phyloP scores from a whole-genome alignment of 2,329 filamentous ascomycete species.

The Rasamsonia emersonii region DNA sequence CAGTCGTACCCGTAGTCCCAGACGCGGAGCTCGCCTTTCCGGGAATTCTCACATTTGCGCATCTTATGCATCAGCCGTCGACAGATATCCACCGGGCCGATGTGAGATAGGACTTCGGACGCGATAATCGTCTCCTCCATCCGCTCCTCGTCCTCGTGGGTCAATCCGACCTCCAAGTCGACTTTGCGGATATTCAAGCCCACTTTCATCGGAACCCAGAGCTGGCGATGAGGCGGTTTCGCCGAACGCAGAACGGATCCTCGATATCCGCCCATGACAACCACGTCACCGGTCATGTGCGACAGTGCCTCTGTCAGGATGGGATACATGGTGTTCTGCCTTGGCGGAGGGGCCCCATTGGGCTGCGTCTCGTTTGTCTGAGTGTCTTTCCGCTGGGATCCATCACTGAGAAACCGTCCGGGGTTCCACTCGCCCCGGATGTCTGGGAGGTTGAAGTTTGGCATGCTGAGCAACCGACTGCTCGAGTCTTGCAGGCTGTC shows the following conservation, averaged over 20 bases:
- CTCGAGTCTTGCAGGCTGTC: constrained; percentile 81
- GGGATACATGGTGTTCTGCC: constrained; percentile 26
- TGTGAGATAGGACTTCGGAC: constrained; percentile 81
- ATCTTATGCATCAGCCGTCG: constrained; percentile 71
- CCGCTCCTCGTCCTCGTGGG: constrained; percentile 69
- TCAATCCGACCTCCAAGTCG: constrained; percentile 77
- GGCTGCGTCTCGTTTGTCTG: constrained; percentile 2
- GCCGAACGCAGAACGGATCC: constrained; percentile 83
- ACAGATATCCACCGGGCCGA: constrained; percentile 86
- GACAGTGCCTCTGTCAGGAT: constrained; percentile 55
- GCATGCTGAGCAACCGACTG: constrained; percentile 51
- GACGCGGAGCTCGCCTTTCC: constrained; percentile 62
- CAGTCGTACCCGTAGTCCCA: constrained; percentile 95
- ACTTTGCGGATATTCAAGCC: constrained; percentile 86
- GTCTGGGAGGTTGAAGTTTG: constrained; percentile 34
- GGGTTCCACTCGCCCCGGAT: constrained; percentile 29
- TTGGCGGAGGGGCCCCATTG: constrained; percentile 6
- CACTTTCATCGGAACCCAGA: constrained; percentile 92
- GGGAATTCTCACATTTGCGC: constrained; percentile 63
- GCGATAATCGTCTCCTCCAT: constrained; percentile 79
- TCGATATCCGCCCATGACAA: constrained; percentile 82
- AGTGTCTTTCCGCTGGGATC: constrained; percentile 12
- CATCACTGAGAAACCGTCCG: constrained; percentile 23
- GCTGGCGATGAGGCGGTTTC: constrained; percentile 70
- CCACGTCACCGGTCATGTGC: constrained; percentile 70